Evolutionary conservation across 2,329 filamentous ascomycete species (phyloP), one percentile per base, ranked within the genome.

Genomic region (Colletotrichum camelliae): DNA sequence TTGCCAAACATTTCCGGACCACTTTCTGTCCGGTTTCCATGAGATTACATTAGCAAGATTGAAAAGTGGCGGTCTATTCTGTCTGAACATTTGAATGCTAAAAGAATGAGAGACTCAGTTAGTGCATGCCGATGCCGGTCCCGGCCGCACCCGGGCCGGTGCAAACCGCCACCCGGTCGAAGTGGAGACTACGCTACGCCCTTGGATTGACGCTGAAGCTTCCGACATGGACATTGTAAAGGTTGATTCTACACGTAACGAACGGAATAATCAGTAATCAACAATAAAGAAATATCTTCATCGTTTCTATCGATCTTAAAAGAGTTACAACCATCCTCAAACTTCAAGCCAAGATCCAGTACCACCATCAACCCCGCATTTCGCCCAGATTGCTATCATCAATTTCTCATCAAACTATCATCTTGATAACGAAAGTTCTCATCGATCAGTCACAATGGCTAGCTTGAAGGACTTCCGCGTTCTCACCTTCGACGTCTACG

Each of bases 401-500:
- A 7, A 16, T 48, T 10, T 52, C 39, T 67, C 65, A 15, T 37
- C 48, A 37, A 62, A 16, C 12, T n/a, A 3, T 15, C 29, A 8
- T 7, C 4, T 21, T 61, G 29, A n/a, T 24, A 39, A 10, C 3
- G 8, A 24, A 31, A 39, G 4, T 12, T 52, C 43, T 13, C n/a
- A 48, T 7, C 43, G 12, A 21, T 52, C 12, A 16, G 37, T 16
- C 62, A 39, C 9, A 15, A 77, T 77, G 77, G 4, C 75, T 18
- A 52, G 52, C 52, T 66, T 77, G 70, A 80, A 79, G 31, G 80
- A 81, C 71, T 87, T 82, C 77, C 79, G 79, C 18, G 81, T 85
- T 69, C 89, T 95, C 65, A 92, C 91, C 78, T 96, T 96, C 84
- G 94, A 97, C 83, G 92, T 94, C 85, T 96, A 95, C 82, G 94